Evolutionary conservation across 2,329 filamentous ascomycete species (phyloP).

Genomic region (Fusarium scirpi): DNA sequence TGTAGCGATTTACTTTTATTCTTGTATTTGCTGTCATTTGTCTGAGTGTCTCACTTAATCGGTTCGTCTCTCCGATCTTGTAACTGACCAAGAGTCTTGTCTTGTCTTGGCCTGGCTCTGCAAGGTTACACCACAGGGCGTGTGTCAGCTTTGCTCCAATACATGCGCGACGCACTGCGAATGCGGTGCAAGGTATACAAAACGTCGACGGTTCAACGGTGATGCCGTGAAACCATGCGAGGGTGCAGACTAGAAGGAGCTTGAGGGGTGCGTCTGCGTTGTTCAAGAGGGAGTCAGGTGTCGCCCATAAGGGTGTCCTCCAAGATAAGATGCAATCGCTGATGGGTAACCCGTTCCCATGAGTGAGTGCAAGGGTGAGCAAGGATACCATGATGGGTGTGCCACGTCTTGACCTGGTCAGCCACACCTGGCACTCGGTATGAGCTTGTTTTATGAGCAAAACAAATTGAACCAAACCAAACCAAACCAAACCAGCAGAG

Average conservation of each 20-base stretch:
- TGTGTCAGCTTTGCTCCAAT: conserved; percentile 33
- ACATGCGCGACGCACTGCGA: conserved; percentile 38
- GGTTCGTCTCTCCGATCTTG: conserved; percentile 13
- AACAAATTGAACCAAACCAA: background rate
- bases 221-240: conserved; percentile 40
- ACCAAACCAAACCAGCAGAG: background rate
- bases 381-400: conserved; percentile 22
- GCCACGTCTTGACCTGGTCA: conserved; percentile 26
- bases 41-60: conserved; percentile 3
- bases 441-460: conserved; percentile 10
- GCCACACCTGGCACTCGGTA: conserved; percentile 17
- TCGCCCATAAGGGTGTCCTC: conserved; percentile 23
- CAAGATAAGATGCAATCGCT: conserved; percentile 36
- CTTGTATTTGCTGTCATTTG: background rate
- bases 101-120: background rate
- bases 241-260: conserved; percentile 8
- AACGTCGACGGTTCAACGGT: conserved; percentile 35
- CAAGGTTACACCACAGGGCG: conserved; percentile 35
- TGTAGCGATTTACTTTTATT: conserved; percentile 1
- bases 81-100: conserved; percentile 1
- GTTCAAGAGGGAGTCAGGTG: conserved; percentile 31
- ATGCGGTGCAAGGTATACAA: conserved; percentile 11
- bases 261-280: conserved; percentile 36
- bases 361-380: conserved; percentile 1
- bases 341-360: conserved; percentile 24